Evolutionary conservation across 768 basidiomycete genomes (phyloP).

Genomic region (Boletus bicolor): DNA sequence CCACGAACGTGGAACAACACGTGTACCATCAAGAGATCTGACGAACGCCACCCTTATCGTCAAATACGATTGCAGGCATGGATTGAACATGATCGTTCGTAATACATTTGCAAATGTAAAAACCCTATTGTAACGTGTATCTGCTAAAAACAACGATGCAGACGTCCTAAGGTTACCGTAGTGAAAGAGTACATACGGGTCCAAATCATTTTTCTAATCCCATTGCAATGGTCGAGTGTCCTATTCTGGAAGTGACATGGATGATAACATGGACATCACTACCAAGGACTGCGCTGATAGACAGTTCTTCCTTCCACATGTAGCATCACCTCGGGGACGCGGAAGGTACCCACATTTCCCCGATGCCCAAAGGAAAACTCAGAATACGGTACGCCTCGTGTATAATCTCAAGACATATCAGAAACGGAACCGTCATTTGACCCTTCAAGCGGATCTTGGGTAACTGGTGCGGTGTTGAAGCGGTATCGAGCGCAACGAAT

Average conservation of each 20-base stretch:
- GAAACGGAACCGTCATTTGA: constrained; percentile 15
- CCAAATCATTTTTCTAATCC: neutral
- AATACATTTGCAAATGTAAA: constrained; percentile 16
- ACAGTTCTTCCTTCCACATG: constrained; percentile 22
- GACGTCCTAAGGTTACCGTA: neutral
- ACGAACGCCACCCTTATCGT: constrained; percentile 23
- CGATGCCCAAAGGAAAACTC: constrained; percentile 12
- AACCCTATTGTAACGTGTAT: neutral
- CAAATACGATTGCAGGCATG: constrained; percentile 19
- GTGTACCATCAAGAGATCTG: constrained; percentile 15
- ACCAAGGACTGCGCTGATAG: constrained; percentile 12
- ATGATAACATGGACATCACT: constrained; percentile 7
- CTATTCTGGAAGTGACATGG: neutral
- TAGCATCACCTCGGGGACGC: constrained; percentile 31
- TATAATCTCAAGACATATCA: constrained; percentile 5
- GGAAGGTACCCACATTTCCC: constrained; percentile 21
- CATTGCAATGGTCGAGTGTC: neutral
- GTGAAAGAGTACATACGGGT: neutral
- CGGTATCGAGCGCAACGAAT: constrained; percentile 16
- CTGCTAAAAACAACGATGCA: neutral
- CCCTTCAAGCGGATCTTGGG: constrained; percentile 3
- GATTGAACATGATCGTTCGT: constrained; percentile 1
- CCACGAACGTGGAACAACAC: constrained; percentile 19
- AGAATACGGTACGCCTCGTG: constrained; percentile 20
- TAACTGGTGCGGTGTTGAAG: constrained; percentile 16